Evolutionary conservation across 306 rosid species (phyloP).

Genomic region (Arachis hypogaea): DNA sequence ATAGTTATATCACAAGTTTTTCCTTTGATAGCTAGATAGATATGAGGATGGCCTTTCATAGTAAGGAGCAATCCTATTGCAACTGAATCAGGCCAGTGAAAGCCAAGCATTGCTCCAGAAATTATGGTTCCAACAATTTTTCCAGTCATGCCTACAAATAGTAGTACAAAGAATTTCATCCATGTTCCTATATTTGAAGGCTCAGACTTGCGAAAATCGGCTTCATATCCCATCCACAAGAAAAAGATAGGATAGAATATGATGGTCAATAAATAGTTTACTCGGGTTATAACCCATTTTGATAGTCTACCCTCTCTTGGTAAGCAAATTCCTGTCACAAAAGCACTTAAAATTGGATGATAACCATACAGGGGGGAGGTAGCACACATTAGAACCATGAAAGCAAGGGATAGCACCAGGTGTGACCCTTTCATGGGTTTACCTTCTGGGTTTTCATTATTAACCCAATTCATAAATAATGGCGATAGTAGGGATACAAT

Average conservation of each 20-base stretch:
- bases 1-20: slow-evolving; percentile 56
- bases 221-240: slow-evolving; percentile 83
- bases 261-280: slow-evolving; percentile 60
- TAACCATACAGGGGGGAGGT: slow-evolving; percentile 55
- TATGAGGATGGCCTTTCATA: slow-evolving; percentile 80
- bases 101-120: slow-evolving; percentile 65
- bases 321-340: slow-evolving; percentile 65
- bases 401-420: slow-evolving; percentile 69
- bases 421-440: slow-evolving; percentile 83
- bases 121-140: slow-evolving; percentile 65
- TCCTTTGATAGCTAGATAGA: slow-evolving; percentile 63
- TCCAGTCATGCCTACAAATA: slow-evolving; percentile 48
- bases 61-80: slow-evolving; percentile 80
- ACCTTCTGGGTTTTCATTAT: slow-evolving; percentile 84
- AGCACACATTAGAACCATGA: slow-evolving; percentile 59
- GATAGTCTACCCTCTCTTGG: slow-evolving; percentile 80
- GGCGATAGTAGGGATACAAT: slow-evolving; percentile 63
- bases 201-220: slow-evolving; percentile 45
- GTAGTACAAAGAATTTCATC: slow-evolving; percentile 46
- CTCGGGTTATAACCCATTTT: slow-evolving; percentile 67
- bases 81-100: slow-evolving; percentile 79
- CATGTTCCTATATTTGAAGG: slow-evolving; percentile 46
- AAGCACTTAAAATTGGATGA: slow-evolving; percentile 68
- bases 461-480: slow-evolving; percentile 70
- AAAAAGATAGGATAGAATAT: slow-evolving; percentile 75